These are phyloP conservation scores for Beauveria medogensis DNA, from an alignment of 2,329 filamentous ascomycete genomes.

Conservation along the genomic window DNA sequence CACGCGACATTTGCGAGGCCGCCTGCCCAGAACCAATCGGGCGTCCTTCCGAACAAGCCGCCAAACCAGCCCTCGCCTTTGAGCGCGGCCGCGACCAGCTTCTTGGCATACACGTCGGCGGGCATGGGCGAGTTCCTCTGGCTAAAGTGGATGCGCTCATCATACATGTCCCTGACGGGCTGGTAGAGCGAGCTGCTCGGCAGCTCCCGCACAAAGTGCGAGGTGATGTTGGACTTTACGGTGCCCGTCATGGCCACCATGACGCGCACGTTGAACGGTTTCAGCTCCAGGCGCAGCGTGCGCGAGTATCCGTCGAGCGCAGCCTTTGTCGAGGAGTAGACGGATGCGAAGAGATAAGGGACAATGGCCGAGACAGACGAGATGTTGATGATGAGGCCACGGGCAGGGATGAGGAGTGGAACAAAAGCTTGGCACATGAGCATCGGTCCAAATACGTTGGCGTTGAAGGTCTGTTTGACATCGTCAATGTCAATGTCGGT, in stretches of 20 bases:
- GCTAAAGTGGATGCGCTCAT: slow-evolving; percentile 38
- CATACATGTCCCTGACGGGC: slow-evolving; percentile 37
- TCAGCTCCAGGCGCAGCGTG: slow-evolving; percentile 44
- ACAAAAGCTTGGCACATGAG: slow-evolving; percentile 44
- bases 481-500: slow-evolving; percentile 45
- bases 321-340: slow-evolving; percentile 48
- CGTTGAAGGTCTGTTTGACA: slow-evolving; percentile 45
- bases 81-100: slow-evolving; percentile 36
- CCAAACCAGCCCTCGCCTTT: slow-evolving; percentile 25
- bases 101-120: slow-evolving; percentile 33
- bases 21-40: slow-evolving; percentile 16
- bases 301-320: slow-evolving; percentile 46
- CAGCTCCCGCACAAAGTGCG: slow-evolving; percentile 31
- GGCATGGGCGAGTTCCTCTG: slow-evolving; percentile 38
- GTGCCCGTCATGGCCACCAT: slow-evolving; percentile 50
- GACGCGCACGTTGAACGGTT: slow-evolving; percentile 47
- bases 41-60: slow-evolving; percentile 15
- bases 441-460: slow-evolving; percentile 52
- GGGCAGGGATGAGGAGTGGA: slow-evolving; percentile 39
- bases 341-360: slow-evolving; percentile 45
- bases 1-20: not conserved
- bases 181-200: slow-evolving; percentile 39
- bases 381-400: slow-evolving; percentile 47
- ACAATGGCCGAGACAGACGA: slow-evolving; percentile 43
- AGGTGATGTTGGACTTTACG: slow-evolving; percentile 43